A percentile compares a stretch with the other conserved stretches of the same genome.
Evolutionary conservation across 495 filamentous ascomycete genomes (phyloP).

Genomic region (Hypoxylon intermedium): DNA sequence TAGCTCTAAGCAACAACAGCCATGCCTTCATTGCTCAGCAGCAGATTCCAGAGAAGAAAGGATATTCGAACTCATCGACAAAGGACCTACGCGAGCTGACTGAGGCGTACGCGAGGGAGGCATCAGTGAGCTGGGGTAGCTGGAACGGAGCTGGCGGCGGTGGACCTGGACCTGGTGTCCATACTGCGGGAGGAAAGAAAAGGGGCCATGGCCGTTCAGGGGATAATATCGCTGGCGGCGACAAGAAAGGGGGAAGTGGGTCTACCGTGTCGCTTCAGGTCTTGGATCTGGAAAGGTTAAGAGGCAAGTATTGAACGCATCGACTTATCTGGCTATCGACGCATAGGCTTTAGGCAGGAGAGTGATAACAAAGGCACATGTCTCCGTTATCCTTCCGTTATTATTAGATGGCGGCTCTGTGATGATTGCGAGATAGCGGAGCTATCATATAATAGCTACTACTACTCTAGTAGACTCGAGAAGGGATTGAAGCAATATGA

Average conservation of each 20-base stretch:
- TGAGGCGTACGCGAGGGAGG: conserved; percentile 35
- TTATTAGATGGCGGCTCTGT: not conserved
- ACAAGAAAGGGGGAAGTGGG: conserved; percentile 20
- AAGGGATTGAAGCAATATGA: not conserved
- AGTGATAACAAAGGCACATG: not conserved
- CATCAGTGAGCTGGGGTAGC: conserved; percentile 42
- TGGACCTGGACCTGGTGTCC: conserved; percentile 25
- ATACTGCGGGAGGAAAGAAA: conserved; percentile 12
- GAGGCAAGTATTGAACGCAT: conserved; percentile 18
- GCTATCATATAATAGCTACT: conserved; percentile 19
- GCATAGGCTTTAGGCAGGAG: too few relatives aligned
- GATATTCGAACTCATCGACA: conserved; percentile 11
- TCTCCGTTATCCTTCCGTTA: not conserved
- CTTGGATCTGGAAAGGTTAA: conserved; percentile 37
- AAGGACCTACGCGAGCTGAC: conserved; percentile 37
- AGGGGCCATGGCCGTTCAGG: conserved; percentile 6
- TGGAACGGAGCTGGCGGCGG: conserved; percentile 41
- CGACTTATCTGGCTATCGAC: too few relatives aligned
- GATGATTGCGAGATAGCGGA: not conserved
- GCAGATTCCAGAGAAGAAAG: not conserved
- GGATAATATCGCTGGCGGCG: conserved; percentile 6
- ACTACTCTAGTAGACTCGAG: not conserved
- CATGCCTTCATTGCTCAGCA: not conserved
- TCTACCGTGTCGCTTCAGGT: conserved; percentile 31
- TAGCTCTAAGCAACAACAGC: not conserved